A percentile compares a stretch with the other conserved stretches of the same genome.
phyloP scores from a whole-genome alignment of 768 basidiomycete genomes.

The Pisolithus orientalis region DNA sequence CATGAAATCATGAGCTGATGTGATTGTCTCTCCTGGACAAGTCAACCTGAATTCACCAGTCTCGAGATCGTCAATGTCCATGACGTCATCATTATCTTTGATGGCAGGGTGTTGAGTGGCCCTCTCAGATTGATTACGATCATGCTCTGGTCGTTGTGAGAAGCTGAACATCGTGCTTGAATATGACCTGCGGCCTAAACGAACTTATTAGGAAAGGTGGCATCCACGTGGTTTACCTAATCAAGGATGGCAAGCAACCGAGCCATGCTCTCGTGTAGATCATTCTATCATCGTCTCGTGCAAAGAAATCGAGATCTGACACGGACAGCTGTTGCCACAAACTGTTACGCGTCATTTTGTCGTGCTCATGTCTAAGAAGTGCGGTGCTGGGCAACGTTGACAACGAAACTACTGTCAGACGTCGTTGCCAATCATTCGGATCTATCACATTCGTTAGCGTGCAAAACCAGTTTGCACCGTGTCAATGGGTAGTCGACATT shows the following conservation, averaged over 20 bases:
- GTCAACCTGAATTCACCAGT: conserved; percentile 50
- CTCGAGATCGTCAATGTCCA: conserved; percentile 52
- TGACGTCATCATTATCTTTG: conserved; percentile 30
- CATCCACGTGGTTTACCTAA: too few species aligned
- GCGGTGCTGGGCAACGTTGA: too few species aligned
- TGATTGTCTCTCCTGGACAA: conserved; percentile 76
- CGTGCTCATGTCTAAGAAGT: too few species aligned
- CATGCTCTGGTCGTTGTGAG: conserved; percentile 15
- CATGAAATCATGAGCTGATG: conserved; percentile 85
- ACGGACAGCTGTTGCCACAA: too few species aligned
- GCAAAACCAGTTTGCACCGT: conserved; percentile 2
- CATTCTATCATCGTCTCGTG: too few species aligned
- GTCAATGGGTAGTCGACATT: conserved; percentile 4
- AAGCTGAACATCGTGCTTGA: conserved; percentile 10
- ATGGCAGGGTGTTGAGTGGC: conserved; percentile 27
- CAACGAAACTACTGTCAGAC: background rate
- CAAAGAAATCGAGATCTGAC: too few species aligned
- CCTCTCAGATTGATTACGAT: conserved; percentile 3
- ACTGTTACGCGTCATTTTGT: too few species aligned
- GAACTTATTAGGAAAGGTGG: too few species aligned
- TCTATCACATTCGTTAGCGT: conserved; percentile 11
- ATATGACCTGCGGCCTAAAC: too few species aligned
- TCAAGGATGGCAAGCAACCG: too few species aligned
- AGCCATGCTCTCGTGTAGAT: too few species aligned
- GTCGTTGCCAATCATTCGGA: background rate